These are phyloP conservation scores for Articulospora tetracladia DNA, from an alignment of 495 filamentous ascomycete species.

Conservation along the genomic window DNA sequence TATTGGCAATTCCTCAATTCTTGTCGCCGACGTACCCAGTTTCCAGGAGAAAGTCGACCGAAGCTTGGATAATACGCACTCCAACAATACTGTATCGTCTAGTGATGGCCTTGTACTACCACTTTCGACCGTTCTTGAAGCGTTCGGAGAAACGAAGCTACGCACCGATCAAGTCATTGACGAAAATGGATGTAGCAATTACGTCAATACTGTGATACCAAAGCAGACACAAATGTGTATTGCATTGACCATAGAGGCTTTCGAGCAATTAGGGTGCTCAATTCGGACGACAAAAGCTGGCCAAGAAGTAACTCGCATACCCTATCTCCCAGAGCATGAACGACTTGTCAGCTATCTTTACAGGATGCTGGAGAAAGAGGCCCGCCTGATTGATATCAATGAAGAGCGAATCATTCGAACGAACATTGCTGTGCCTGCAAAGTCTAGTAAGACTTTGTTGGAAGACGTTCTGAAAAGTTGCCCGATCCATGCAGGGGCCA, in stretches of 20 bases:
- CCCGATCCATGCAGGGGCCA: conserved; percentile 35
- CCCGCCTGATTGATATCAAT: conserved; percentile 36
- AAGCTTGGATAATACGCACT: neutral
- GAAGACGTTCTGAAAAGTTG: conserved; percentile 31
- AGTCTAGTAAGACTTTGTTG: conserved; percentile 32
- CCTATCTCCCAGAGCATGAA: conserved; percentile 29
- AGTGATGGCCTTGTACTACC: conserved; percentile 22
- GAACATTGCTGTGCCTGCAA: conserved; percentile 28
- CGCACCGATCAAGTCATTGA: conserved; percentile 37
- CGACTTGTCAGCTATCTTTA: conserved; percentile 38
- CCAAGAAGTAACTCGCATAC: conserved; percentile 32
- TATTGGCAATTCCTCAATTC: neutral
- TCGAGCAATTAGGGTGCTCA: conserved; percentile 37
- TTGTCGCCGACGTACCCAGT: neutral
- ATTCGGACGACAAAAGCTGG: conserved; percentile 31
- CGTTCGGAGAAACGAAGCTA: conserved; percentile 10
- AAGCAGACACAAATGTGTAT: conserved; percentile 34
- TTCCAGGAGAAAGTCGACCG: neutral
- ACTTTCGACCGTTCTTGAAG: conserved; percentile 26
- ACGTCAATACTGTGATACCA: conserved; percentile 14
- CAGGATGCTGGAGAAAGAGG: conserved; percentile 36
- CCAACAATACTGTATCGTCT: neutral
- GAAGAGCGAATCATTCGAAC: conserved; percentile 36
- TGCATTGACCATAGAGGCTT: conserved; percentile 38
- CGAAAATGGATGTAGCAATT: conserved; percentile 33